Conservation (phyloP, 2,329 filamentous ascomycete genomes). For the Macrophomina phaseolina region DNA sequence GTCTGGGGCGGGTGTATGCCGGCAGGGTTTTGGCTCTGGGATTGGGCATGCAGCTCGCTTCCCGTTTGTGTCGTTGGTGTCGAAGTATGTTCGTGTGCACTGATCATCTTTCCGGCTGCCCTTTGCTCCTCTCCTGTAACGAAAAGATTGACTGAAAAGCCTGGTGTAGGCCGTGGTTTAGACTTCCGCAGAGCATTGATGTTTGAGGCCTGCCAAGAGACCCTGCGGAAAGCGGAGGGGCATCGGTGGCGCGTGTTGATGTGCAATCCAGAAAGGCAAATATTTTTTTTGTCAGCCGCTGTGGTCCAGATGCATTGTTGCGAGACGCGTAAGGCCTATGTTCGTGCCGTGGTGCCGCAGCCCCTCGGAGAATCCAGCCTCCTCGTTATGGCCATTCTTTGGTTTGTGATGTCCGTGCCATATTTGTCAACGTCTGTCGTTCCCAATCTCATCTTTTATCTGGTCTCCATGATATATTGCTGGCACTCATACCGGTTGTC, state of each 20-base stretch:
- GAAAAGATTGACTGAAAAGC: neutral
- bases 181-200: neutral
- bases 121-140: neutral
- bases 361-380: too few species aligned
- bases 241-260: neutral
- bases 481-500: too few species aligned
- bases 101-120: neutral
- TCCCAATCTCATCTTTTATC: too few species aligned
- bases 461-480: too few species aligned
- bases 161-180: neutral
- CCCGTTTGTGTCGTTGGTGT: neutral
- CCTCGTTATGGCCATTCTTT: too few species aligned
- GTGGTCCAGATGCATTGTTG: neutral
- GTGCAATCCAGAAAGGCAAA: neutral
- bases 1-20: neutral
- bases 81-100: constrained; percentile 7
- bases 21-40: neutral
- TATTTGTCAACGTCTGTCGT: too few species aligned
- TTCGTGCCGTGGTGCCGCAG: too few species aligned
- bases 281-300: neutral
- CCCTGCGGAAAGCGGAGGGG: neutral
- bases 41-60: neutral
- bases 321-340: neutral
- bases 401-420: too few species aligned
- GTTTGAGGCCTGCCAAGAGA: constrained; percentile 5